phyloP scores from a whole-genome alignment of 176 grass and related monocot species.

The Pharus latifolius region DNA sequence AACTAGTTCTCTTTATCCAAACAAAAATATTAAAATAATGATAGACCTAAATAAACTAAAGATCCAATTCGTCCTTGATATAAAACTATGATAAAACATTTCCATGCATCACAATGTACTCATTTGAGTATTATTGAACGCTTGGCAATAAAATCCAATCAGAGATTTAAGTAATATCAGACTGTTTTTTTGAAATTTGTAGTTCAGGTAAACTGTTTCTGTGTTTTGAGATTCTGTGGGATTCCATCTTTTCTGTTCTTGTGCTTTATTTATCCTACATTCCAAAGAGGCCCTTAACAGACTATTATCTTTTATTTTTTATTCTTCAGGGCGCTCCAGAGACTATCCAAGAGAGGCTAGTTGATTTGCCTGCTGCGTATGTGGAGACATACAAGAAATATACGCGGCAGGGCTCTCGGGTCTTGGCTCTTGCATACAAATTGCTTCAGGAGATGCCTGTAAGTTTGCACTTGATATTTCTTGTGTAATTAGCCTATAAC shows the following conservation, averaged over 20 bases:
- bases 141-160: background rate
- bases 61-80: background rate
- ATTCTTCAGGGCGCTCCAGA: conserved; percentile 83
- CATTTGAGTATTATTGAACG: background rate
- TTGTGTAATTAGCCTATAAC: background rate
- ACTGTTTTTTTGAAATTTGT: background rate
- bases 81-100: background rate
- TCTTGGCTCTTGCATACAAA: conserved; percentile 95
- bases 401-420: conserved; percentile 88
- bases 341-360: conserved; percentile 92
- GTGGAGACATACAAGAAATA: conserved; percentile 98
- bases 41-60: background rate
- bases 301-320: background rate
- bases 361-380: conserved; percentile 72
- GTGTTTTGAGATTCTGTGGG: background rate
- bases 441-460: conserved; percentile 91
- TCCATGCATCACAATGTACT: background rate
- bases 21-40: background rate
- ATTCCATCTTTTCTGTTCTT: background rate
- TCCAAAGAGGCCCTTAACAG: background rate
- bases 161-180: background rate
- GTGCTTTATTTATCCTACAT: background rate
- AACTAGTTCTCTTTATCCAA: background rate
- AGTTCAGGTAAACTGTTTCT: background rate
- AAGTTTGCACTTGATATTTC: conserved; percentile 26